phyloP scores from a whole-genome alignment of 139 green algal genomes.

The Closterium sp. region DNA sequence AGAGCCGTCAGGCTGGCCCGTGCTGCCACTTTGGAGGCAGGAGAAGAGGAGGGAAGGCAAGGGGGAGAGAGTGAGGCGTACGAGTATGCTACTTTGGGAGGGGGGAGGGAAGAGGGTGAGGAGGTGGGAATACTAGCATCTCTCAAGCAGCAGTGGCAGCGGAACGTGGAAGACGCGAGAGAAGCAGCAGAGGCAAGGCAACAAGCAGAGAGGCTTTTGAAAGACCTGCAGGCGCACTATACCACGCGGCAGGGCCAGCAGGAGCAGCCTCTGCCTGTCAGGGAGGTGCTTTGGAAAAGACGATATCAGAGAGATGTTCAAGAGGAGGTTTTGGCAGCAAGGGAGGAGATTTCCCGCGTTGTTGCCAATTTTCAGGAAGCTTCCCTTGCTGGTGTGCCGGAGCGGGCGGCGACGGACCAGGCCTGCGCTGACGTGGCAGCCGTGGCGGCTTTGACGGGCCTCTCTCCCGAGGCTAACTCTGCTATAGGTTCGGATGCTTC shows the following conservation, averaged over 20 bases:
- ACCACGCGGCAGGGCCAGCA: not conserved
- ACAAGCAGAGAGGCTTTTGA: not conserved
- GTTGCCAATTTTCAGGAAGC: not conserved
- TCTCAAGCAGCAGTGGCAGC: not conserved
- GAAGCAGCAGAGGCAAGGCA: not conserved
- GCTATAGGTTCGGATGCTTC: not conserved
- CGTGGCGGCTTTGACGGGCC: not conserved
- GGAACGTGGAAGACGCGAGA: not conserved
- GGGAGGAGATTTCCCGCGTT: not conserved
- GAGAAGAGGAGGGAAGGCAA: not conserved
- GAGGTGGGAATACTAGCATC: not conserved
- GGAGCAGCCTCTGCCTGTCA: not conserved
- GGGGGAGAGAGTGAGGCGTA: not conserved
- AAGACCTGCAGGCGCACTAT: not conserved
- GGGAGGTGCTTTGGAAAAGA: not conserved
- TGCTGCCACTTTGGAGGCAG: not conserved
- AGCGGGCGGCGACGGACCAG: not conserved
- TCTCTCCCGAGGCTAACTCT: not conserved
- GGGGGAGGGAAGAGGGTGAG: not conserved
- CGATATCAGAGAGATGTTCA: not conserved
- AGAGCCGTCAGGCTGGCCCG: not conserved
- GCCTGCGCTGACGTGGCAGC: not conserved
- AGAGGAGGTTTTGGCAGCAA: not conserved
- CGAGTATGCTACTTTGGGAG: not conserved
- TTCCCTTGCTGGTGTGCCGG: not conserved